These are phyloP conservation scores for Populus hybrid DNA, from an alignment of 441 rosid species.

Conservation along the genomic window DNA sequence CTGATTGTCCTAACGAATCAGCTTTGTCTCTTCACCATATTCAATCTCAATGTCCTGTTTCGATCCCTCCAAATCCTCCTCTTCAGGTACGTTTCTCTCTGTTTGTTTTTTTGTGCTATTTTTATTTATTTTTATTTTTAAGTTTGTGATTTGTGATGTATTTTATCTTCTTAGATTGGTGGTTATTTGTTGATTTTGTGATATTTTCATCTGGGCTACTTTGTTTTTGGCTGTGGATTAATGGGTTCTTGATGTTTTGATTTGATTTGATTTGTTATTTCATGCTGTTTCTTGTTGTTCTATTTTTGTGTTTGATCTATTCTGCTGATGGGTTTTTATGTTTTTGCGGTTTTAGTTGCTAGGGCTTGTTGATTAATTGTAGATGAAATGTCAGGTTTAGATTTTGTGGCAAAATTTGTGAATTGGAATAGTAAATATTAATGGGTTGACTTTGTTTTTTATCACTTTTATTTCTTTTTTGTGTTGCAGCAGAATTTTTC, in stretches of 20 bases:
- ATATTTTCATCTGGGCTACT: neutral
- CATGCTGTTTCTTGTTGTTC: neutral
- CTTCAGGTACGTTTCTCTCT: constrained; percentile 43
- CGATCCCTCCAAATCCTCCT: constrained; percentile 57
- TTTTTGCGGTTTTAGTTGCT: constrained; percentile 15
- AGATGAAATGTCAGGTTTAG: neutral
- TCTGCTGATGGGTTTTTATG: neutral
- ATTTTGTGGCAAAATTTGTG: neutral
- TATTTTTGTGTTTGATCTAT: neutral
- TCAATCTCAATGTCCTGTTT: constrained; percentile 52
- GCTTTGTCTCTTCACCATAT: constrained; percentile 39
- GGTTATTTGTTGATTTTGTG: neutral
- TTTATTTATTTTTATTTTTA: neutral
- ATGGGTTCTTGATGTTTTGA: constrained; percentile 8
- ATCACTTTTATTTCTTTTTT: neutral
- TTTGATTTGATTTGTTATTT: constrained; percentile 11
- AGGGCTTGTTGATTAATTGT: neutral
- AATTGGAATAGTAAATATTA: neutral
- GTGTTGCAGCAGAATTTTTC: neutral
- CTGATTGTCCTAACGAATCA: constrained; percentile 42
- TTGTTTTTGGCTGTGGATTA: constrained; percentile 1
- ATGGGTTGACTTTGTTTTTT: neutral
- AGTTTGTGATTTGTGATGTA: neutral
- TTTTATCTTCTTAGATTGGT: neutral
- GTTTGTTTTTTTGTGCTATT: neutral